A percentile compares a stretch with the other conserved stretches of the same genome.
These are phyloP conservation scores for Phytopythium chamaehyphon DNA, from an alignment of 352 stramenopile species.

Conservation along the genomic window DNA sequence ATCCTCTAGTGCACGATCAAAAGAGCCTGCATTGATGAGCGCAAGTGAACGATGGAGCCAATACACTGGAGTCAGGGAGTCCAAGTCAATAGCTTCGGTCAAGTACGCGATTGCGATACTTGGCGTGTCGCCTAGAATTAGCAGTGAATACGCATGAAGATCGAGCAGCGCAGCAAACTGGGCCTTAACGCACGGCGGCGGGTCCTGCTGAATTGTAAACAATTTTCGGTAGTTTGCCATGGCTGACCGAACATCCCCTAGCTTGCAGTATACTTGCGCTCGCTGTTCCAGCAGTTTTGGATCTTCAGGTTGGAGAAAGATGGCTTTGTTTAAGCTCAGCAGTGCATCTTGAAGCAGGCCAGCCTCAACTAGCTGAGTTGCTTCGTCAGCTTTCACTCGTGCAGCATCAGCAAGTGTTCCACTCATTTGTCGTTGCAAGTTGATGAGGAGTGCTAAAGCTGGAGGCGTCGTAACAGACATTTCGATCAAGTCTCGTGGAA, in stretches of 20 bases:
- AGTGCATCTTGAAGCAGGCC: conserved; percentile 45
- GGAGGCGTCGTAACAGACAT: no score
- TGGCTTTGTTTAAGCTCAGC: conserved; percentile 64
- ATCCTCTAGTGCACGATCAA: conserved; percentile 76
- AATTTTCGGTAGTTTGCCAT: conserved; percentile 80
- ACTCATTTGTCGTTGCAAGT: conserved; percentile 13
- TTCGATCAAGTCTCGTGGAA: not conserved
- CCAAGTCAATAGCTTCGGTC: conserved; percentile 71
- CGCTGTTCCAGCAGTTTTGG: conserved; percentile 55
- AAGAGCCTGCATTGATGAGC: conserved; percentile 47
- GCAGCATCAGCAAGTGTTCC: conserved; percentile 49
- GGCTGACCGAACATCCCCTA: conserved; percentile 76
- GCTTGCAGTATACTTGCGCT: conserved; percentile 62
- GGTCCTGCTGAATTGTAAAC: conserved; percentile 48
- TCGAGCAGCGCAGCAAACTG: conserved; percentile 72
- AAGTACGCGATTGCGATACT: conserved; percentile 60
- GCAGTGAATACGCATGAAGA: conserved; percentile 62
- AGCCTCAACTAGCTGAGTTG: conserved; percentile 23
- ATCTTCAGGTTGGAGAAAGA: conserved; percentile 62
- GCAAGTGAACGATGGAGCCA: conserved; percentile 75
- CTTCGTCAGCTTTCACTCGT: conserved; percentile 41
- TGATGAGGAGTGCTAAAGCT: not conserved
- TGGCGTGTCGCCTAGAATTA: conserved; percentile 51
- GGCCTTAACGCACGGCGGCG: conserved; percentile 65
- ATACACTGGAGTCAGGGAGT: conserved; percentile 63